Evolutionary conservation across 2,329 filamentous ascomycete genomes (phyloP), one percentile per base, ranked within the genome.

Genomic region (Aspergillus amoenus): DNA sequence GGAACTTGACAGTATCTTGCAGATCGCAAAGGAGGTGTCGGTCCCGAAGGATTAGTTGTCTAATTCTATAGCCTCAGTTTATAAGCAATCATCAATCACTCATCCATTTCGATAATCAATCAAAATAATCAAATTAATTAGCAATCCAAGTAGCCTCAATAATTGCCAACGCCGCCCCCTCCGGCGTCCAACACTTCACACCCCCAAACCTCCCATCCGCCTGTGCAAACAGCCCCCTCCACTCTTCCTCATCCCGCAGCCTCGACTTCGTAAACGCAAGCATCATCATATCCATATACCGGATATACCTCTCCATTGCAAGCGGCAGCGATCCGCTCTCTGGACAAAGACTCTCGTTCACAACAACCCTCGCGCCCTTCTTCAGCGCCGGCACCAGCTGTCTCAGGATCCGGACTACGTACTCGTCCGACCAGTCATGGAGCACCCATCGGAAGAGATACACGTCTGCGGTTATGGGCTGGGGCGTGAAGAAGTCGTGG

Each of bases 1-100:
- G 12, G 59, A 69, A 0, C 49, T 70, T 5, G 56, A 59, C 3
- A 60, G 59, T 48, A 57, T 95, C 77, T 95, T 91, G 18, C 3
- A 24, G 7, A 55, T 55, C 17, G 49, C 37, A 11, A 40, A 18
- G n/a, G 45, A 49, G 4, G 52, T 55, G 11, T 49, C 52, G 18
- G 30, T 7, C 6, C 21, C 21, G 21, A 21, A 21, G 21, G 4
- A 4, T 21, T 21, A 21, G 21, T 21, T 21, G 21, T 21, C 21
- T 21, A 21, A 21, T 21, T 18, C 18, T 18, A 18, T 18, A 18
- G 18, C 18, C 18, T 18, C 18, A 3, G 18, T 18, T 18, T 18
- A 18, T 3, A 18, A 18, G 18, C 18, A 18, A 18, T 2, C 2
- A 18, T 30, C 27, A 30, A 11, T 3, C 8, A 30, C 27, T 30